Conservation (phyloP, 176 grass and related monocot genomes). For the Metroxylon sagu region DNA sequence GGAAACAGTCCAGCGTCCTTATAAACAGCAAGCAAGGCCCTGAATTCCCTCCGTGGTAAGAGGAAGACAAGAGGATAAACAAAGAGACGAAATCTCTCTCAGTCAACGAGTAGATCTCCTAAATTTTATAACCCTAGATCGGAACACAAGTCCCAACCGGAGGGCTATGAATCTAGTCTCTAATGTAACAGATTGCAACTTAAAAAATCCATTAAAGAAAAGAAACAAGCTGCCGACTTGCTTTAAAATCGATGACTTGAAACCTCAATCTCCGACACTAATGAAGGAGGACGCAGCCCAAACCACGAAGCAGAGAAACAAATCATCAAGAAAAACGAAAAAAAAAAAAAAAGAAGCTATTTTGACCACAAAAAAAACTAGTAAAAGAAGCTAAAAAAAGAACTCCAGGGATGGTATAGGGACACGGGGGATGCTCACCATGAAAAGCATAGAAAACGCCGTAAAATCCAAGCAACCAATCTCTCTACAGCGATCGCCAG, state of each 20-base stretch:
- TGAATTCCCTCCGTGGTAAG: slow-evolving; percentile 20
- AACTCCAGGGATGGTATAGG: background rate
- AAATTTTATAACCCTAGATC: slow-evolving; percentile 24
- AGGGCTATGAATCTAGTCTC: slow-evolving; percentile 22
- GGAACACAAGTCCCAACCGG: slow-evolving; percentile 12
- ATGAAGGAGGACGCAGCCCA: background rate
- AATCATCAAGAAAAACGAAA: no score
- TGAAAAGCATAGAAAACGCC: slow-evolving; percentile 15
- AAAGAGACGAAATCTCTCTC: slow-evolving; percentile 16
- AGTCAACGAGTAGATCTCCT: slow-evolving; percentile 24
- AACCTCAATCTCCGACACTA: background rate
- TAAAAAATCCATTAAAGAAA: background rate
- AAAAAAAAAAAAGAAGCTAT: background rate
- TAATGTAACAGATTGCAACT: background rate
- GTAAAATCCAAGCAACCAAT: slow-evolving; percentile 16
- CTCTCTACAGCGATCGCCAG: slow-evolving; percentile 3
- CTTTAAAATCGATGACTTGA: background rate
- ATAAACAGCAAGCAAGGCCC: slow-evolving; percentile 21
- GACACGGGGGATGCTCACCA: slow-evolving; percentile 12
- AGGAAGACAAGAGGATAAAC: slow-evolving; percentile 8
- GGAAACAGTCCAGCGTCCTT: slow-evolving; percentile 12
- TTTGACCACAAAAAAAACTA: slow-evolving; percentile 7
- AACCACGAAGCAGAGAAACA: background rate
- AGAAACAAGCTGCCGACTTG: background rate
- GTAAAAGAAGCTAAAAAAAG: slow-evolving; percentile 11